Conservation (phyloP, 2,329 filamentous ascomycete genomes). For the Microcyclospora pomicola region DNA sequence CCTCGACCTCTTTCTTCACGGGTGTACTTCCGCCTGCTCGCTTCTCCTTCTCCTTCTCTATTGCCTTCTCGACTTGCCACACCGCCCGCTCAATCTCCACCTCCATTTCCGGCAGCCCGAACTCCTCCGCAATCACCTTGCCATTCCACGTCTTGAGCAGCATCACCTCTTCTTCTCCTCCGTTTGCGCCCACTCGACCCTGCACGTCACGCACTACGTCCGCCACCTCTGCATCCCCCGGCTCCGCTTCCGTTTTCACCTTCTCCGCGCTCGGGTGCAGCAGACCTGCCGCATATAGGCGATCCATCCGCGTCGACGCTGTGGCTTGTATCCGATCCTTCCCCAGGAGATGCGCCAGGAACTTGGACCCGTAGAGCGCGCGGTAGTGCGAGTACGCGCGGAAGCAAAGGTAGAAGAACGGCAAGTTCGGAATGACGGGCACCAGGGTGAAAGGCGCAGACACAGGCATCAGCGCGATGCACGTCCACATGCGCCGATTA, state of each 20-base stretch:
- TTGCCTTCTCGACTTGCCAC: slow-evolving; percentile 34
- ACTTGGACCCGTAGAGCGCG: slow-evolving; percentile 70
- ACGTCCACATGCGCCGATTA: slow-evolving; percentile 63
- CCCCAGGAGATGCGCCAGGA: slow-evolving; percentile 67
- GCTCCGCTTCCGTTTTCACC: slow-evolving; percentile 25
- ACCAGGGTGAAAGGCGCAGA: slow-evolving; percentile 70
- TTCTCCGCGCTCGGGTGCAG: slow-evolving; percentile 29
- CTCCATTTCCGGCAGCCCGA: slow-evolving; percentile 37
- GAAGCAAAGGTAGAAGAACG: slow-evolving; percentile 92
- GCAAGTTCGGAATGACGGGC: slow-evolving; percentile 79
- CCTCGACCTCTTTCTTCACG: slow-evolving; percentile 2
- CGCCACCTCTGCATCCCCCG: slow-evolving; percentile 25
- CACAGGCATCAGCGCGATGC: slow-evolving; percentile 68
- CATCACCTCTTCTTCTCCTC: slow-evolving; percentile 33
- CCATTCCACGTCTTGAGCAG: slow-evolving; percentile 37
- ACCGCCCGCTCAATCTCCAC: slow-evolving; percentile 41
- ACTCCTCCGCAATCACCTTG: slow-evolving; percentile 36
- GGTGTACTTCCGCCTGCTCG: slow-evolving; percentile 1
- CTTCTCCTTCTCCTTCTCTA: slow-evolving; percentile 20
- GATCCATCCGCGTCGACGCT: slow-evolving; percentile 57
- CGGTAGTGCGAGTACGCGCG: slow-evolving; percentile 85
- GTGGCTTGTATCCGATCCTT: slow-evolving; percentile 54
- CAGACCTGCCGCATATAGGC: slow-evolving; percentile 50
- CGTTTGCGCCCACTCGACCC: slow-evolving; percentile 22
- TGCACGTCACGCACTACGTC: slow-evolving; percentile 27